These are phyloP conservation scores for Colletotrichum theobromicola DNA, from an alignment of 2,329 filamentous ascomycete genomes.

Conservation along the genomic window DNA sequence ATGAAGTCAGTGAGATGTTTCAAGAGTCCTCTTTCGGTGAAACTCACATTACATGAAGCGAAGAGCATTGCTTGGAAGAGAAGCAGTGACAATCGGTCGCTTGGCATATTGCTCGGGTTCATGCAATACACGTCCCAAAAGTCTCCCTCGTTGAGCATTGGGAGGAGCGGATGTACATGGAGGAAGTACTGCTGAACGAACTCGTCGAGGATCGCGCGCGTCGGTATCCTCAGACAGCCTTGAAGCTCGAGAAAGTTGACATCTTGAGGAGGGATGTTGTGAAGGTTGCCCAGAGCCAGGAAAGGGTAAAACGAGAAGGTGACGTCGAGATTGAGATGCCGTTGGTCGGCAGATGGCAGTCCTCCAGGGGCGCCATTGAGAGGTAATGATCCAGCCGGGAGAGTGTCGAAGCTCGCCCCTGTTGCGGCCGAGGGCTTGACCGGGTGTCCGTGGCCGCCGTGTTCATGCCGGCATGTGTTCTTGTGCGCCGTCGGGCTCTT, in stretches of 20 bases:
- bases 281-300: slow-evolving; percentile 36
- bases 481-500: not conserved
- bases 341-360: slow-evolving; percentile 32
- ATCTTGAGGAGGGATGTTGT: slow-evolving; percentile 47
- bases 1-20: not conserved
- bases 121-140: slow-evolving; percentile 48
- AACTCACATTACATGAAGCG: slow-evolving; percentile 43
- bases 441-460: not conserved
- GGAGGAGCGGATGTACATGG: slow-evolving; percentile 50
- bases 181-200: slow-evolving; percentile 55
- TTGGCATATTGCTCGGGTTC: slow-evolving; percentile 22
- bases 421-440: not conserved
- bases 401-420: slow-evolving; percentile 11
- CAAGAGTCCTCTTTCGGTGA: not conserved
- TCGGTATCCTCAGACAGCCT: slow-evolving; percentile 50
- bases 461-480: not conserved
- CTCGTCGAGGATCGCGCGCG: slow-evolving; percentile 44
- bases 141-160: slow-evolving; percentile 49
- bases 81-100: slow-evolving; percentile 45
- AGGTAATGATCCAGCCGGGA: not conserved
- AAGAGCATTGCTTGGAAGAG: slow-evolving; percentile 52
- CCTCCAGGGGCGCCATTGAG: not conserved
- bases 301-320: slow-evolving; percentile 51
- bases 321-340: slow-evolving; percentile 34
- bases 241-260: slow-evolving; percentile 51